phyloP scores from a whole-genome alignment of 176 grass and related monocot species.

The Aegilops longissima region DNA sequence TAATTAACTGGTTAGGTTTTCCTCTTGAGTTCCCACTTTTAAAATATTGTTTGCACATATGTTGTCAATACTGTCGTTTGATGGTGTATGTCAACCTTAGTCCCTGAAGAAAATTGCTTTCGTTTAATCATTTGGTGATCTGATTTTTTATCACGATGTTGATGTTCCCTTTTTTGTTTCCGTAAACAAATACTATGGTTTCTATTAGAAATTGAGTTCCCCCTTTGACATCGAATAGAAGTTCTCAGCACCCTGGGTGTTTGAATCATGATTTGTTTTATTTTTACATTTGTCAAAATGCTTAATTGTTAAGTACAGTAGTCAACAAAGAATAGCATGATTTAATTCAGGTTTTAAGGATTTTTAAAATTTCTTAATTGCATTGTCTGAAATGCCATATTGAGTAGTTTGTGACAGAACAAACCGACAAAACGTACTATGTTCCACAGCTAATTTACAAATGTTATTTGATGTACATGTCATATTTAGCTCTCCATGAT shows the following conservation, averaged over 20 bases:
- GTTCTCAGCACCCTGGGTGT: not conserved
- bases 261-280: not conserved
- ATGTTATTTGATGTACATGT: not conserved
- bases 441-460: not conserved
- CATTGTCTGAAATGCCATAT: not conserved
- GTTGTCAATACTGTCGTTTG: not conserved
- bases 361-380: not conserved
- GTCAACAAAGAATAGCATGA: slow-evolving; percentile 5
- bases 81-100: not conserved
- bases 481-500: not conserved
- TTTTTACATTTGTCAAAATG: not conserved
- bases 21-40: not conserved
- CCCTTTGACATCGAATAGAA: not conserved
- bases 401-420: not conserved
- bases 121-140: not conserved
- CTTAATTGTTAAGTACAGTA: not conserved
- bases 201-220: not conserved
- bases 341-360: not conserved
- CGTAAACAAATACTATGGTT: not conserved
- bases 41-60: not conserved
- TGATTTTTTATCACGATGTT: not conserved
- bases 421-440: not conserved
- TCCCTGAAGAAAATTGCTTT: not conserved
- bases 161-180: not conserved
- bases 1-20: not conserved